Evolutionary conservation across 768 basidiomycete species (phyloP), one percentile per base, ranked within the genome.

Genomic region (Cyathus striatus): DNA sequence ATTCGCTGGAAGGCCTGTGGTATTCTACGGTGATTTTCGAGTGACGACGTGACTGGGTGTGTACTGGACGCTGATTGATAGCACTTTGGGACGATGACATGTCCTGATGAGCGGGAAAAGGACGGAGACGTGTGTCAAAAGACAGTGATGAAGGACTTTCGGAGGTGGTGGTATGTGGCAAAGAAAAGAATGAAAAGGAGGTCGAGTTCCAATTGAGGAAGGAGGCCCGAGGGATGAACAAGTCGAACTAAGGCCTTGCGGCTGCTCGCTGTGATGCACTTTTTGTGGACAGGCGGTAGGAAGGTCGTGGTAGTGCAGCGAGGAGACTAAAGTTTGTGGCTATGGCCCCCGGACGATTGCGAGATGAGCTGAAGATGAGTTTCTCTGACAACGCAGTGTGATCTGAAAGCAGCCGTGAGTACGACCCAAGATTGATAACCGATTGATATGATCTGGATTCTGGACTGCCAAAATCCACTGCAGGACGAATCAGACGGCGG

Each of bases 11-110:
- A 2, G 86, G 86, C 14, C 81, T 70, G 65, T 86, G 80, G 60
- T 86, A 83, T 56, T 90, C 84, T 60, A 90, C 71, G 13, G 84
- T 81, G 43, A 77, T 80, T 69, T 76, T 83, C 21, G 81, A 81
- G 52, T 71, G 69, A 51, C 69, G 64, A 49, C 62, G 67, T 49
- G 42, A 16, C 43, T 70, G 65, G 51, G 70, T 68, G 41, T 52
- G 54, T 46, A 61, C 61, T 41, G 63, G 60, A 53, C 69, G 69
- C 61, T 71, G 72, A 62, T 75, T 75, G 54, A 71, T 63, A 51
- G 68, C 63, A 56, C 69, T 67, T 51, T 72, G 73, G 42, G 74
- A 51, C 40, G 66, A 67, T 49, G 67, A 66, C 70, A 72, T 73
- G 49, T 54, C 54, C 51, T 49, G 49, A 40, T 41, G 41, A 37